A percentile compares a stretch with the other conserved stretches of the same genome.
These are phyloP conservation scores for Paraleonurus japonicus DNA, from an alignment of 257 asterid genomes.

Conservation along the genomic window DNA sequence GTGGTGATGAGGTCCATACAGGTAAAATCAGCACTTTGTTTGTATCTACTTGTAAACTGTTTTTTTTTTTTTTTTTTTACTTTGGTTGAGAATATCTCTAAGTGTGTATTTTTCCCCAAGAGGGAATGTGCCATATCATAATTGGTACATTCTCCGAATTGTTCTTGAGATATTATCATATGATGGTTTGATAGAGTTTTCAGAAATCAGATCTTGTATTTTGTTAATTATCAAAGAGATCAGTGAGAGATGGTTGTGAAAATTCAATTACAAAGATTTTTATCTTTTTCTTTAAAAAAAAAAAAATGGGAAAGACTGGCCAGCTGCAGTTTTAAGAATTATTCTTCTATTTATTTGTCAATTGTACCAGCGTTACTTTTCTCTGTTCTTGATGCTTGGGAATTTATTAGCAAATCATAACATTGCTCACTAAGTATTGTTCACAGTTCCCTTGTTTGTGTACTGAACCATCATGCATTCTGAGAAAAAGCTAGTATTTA, in stretches of 20 bases:
- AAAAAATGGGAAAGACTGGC: not conserved
- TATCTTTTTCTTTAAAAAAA: no score
- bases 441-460: not conserved
- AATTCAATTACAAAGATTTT: not conserved
- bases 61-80: not conserved
- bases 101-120: not conserved
- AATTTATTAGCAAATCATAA: not conserved
- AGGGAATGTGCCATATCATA: not conserved
- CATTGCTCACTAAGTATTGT: not conserved
- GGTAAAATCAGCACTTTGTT: slow-evolving; percentile 34
- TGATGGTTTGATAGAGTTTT: not conserved
- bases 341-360: not conserved
- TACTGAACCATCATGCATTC: not conserved
- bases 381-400: not conserved
- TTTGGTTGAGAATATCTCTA: slow-evolving; percentile 5
- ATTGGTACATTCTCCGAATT: not conserved
- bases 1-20: slow-evolving; percentile 96
- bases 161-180: not conserved
- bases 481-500: not conserved
- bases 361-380: not conserved
- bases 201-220: not conserved
- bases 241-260: not conserved
- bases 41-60: slow-evolving; percentile 15
- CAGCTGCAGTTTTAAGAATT: not conserved
- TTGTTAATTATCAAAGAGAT: not conserved